phyloP scores from a whole-genome alignment of 495 filamentous ascomycete species.

The Annulohypoxylon bovei region DNA sequence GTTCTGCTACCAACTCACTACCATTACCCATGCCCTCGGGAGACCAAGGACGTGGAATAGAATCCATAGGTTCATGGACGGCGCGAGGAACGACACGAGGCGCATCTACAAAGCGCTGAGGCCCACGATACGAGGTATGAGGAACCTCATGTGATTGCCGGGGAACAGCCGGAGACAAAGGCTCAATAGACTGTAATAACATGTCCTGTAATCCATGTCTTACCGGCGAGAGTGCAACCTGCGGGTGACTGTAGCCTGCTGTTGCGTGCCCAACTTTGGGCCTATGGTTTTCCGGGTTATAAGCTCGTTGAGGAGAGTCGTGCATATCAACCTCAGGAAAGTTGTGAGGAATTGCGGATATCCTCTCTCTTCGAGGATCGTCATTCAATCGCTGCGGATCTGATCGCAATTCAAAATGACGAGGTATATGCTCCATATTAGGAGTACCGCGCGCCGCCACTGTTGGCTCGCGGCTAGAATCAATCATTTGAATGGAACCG shows the following conservation, averaged over 20 bases:
- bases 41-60: constrained; percentile 29
- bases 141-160: constrained; percentile 18
- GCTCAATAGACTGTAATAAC: constrained; percentile 46
- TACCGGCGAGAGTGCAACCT: constrained; percentile 33
- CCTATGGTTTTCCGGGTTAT: constrained; percentile 29
- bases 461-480: constrained; percentile 34
- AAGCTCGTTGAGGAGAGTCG: constrained; percentile 25
- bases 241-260: constrained; percentile 16
- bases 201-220: constrained; percentile 44
- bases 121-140: constrained; percentile 25
- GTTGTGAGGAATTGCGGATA: constrained; percentile 1
- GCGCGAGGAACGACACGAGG: constrained; percentile 29
- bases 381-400: constrained; percentile 20
- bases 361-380: constrained; percentile 14
- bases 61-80: constrained; percentile 25
- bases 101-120: constrained; percentile 30
- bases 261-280: constrained; percentile 48
- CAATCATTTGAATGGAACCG: constrained; percentile 32
- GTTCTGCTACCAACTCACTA: constrained; percentile 34
- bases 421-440: constrained; percentile 22
- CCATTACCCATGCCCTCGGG: constrained; percentile 30
- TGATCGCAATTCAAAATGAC: constrained; percentile 25
- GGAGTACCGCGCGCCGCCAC: constrained; percentile 27
- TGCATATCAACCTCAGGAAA: constrained; percentile 10
- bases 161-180: constrained; percentile 33